These are phyloP conservation scores for Rhododendron simsii DNA, from an alignment of 148 eudicot species.

Conservation along the genomic window DNA sequence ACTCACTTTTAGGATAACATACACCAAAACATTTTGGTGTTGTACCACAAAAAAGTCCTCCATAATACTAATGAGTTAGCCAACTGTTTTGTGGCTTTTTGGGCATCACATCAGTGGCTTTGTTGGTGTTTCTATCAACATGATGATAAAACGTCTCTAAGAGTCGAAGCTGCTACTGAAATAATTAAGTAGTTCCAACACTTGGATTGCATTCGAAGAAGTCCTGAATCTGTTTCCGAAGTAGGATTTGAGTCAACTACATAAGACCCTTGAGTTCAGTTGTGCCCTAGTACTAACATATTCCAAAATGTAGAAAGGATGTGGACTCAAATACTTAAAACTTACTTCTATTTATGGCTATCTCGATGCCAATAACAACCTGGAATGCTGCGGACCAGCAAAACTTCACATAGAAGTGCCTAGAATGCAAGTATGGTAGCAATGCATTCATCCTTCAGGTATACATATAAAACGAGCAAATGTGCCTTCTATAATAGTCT, in stretches of 20 bases:
- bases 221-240: not conserved
- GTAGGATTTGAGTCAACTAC: not conserved
- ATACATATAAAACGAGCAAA: not conserved
- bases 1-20: no score
- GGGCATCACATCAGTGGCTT: not conserved
- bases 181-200: not conserved
- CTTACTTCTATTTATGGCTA: not conserved
- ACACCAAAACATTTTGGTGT: no score
- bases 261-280: not conserved
- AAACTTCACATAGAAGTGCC: not conserved
- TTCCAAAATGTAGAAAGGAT: not conserved
- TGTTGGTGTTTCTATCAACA: not conserved
- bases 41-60: no score
- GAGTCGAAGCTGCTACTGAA: not conserved
- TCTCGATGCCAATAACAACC: not conserved
- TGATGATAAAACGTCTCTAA: not conserved
- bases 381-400: not conserved
- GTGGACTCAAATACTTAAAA: not conserved
- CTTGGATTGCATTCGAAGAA: not conserved
- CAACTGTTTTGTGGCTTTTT: not conserved
- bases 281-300: not conserved
- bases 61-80: not conserved
- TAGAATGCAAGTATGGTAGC: not conserved
- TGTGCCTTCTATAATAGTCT: not conserved
- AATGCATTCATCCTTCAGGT: not conserved